Conservation (phyloP, 2,329 filamentous ascomycete species). For the Paracoccidioides brasiliensis region DNA sequence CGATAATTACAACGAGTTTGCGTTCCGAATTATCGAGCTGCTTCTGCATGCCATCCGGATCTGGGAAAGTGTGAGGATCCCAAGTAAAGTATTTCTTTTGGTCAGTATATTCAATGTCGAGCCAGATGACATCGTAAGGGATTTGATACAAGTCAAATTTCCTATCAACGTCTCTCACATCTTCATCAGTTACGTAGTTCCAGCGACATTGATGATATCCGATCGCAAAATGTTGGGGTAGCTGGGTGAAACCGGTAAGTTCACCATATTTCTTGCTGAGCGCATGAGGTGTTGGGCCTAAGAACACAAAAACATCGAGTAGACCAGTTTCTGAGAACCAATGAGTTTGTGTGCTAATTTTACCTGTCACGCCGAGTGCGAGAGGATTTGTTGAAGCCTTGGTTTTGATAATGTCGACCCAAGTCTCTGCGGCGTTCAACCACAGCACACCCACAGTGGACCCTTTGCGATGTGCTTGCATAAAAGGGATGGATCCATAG, state of each 20-base stretch:
- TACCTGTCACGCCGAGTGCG: conserved; percentile 54
- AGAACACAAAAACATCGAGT: conserved; percentile 85
- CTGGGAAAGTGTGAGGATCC: conserved; percentile 76
- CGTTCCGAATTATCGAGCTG: conserved; percentile 74
- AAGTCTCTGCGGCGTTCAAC: conserved; percentile 94
- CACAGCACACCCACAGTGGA: conserved; percentile 95
- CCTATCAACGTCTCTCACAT: conserved; percentile 89
- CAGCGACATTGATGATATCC: conserved; percentile 96
- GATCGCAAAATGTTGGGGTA: conserved; percentile 85
- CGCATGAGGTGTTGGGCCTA: conserved; percentile 75
- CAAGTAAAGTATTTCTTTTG: conserved; percentile 98
- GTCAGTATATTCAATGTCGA: conserved; percentile 95
- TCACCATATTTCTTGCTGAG: conserved; percentile 73
- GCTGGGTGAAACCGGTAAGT: conserved; percentile 77
- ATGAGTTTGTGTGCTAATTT: conserved; percentile 74
- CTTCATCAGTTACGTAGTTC: conserved; percentile 96
- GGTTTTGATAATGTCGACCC: conserved; percentile 84
- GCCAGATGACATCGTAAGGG: conserved; percentile 97
- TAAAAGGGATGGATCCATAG: conserved; percentile 92
- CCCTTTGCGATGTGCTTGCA: conserved; percentile 90
- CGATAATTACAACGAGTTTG: conserved; percentile 88
- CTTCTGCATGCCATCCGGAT: conserved; percentile 77
- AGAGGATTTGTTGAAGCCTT: conserved; percentile 63
- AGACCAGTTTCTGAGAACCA: conserved; percentile 92
- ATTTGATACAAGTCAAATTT: conserved; percentile 94